Conservation (phyloP, 441 rosid genomes). For the Pelargonium cotyledonis region DNA sequence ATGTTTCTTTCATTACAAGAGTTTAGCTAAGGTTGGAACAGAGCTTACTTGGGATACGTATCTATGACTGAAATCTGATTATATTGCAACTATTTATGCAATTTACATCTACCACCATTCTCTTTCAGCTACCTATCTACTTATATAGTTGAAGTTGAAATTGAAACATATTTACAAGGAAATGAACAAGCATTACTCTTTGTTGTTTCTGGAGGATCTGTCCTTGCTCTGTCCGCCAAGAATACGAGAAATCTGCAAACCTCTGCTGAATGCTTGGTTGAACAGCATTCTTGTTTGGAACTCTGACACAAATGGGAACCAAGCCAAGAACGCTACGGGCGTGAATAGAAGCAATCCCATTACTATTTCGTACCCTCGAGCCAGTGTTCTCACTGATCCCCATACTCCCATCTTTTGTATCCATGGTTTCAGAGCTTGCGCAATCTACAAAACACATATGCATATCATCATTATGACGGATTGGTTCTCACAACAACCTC, state of each 20-base stretch:
- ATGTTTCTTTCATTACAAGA: too few relatives aligned
- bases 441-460: constrained; percentile 36
- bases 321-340: constrained; percentile 74
- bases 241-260: constrained; percentile 92
- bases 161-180: not conserved
- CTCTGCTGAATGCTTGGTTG: constrained; percentile 98
- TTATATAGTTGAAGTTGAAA: not conserved
- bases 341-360: constrained; percentile 68
- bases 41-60: too few relatives aligned
- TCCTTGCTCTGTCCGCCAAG: constrained; percentile 88
- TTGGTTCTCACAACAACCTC: too few relatives aligned
- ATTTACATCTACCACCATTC: too few relatives aligned
- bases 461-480: too few relatives aligned
- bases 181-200: too few relatives aligned
- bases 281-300: constrained; percentile 88
- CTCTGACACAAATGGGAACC: constrained; percentile 95
- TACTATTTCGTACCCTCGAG: constrained; percentile 80
- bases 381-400: constrained; percentile 88
- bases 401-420: constrained; percentile 75
- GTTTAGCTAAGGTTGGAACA: too few relatives aligned
- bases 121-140: too few relatives aligned
- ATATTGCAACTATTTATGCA: too few relatives aligned
- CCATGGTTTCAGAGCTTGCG: constrained; percentile 61
- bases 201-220: constrained; percentile 17
- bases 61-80: too few relatives aligned